Evolutionary conservation across 169 alveolate species (phyloP), one percentile per base, ranked within the genome.

Genomic region (Fabrea salina): DNA sequence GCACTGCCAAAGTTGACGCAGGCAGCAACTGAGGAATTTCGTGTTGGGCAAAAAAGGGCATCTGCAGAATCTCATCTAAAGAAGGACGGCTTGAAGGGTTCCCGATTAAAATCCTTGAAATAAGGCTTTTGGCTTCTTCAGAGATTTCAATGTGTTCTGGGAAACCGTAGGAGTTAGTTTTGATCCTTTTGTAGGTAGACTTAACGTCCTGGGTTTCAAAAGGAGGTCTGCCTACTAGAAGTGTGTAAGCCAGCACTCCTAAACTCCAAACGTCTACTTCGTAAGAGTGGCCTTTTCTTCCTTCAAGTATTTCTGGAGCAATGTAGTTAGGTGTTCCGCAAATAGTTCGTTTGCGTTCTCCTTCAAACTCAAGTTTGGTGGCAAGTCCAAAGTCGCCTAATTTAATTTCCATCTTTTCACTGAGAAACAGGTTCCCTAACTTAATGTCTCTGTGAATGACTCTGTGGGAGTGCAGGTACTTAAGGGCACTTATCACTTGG

Each of bases 321-420:
- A 93, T 90, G 76, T 93, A 93, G 59, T 93, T 91, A 5, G 97
- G 97, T 2, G 96, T 93, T 53, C 97, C 97, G 61, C 97, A 93
- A n/a, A 93, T 88, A n/a, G 97, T 91, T 33, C 91, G 61, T 83
- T 88, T 87, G 44, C 85, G 85, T 72, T 93, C 95, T 0, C 93
- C 95, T 39, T 91, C 96, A 76, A 82, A 89, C 13, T 91, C 96
- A 43, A 93, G 75, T 78, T 93, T 87, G 7, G 95, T 85, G 1
- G 96, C 97, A 27, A 91, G 76, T 22, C 96, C 96, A 71, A 93
- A 91, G 80, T 93, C 97, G 27, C 96, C 97, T 43, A 91, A 75
- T 82, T 93, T 93, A n/a, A 92, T 59, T 76, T 91, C 94, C 97
- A 91, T 92, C 70, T 89, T 87, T 39, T 90, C 96, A 50, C 85